Conservation (phyloP, 768 basidiomycete species). For the Tricholomella constricta region DNA sequence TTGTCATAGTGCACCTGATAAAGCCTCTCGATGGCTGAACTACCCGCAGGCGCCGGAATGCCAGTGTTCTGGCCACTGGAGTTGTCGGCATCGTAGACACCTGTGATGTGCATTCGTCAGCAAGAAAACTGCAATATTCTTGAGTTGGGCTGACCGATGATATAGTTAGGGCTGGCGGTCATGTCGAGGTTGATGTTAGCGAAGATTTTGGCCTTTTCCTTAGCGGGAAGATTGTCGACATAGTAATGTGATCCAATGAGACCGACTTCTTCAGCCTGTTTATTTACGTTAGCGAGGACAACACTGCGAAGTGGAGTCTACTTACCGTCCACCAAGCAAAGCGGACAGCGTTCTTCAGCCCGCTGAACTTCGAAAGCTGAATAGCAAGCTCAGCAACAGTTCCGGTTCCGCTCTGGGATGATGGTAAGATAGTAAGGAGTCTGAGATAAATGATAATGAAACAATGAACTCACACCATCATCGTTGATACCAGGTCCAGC, state of each 20-base stretch:
- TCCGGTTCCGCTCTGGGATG: slow-evolving; percentile 23
- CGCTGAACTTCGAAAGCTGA: slow-evolving; percentile 26
- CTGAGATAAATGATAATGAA: not conserved
- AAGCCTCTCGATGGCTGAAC: slow-evolving; percentile 30
- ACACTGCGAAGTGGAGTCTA: not conserved
- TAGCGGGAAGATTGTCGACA: slow-evolving; percentile 25
- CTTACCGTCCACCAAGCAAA: slow-evolving; percentile 33
- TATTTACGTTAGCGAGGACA: not conserved
- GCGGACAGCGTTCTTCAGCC: slow-evolving; percentile 31
- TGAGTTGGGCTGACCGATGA: slow-evolving; percentile 5
- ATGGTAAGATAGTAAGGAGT: not conserved
- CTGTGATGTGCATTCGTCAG: slow-evolving; percentile 10
- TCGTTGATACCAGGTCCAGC: slow-evolving; percentile 35
- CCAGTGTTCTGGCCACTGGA: slow-evolving; percentile 29
- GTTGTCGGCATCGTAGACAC: slow-evolving; percentile 33
- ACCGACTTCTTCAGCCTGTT: slow-evolving; percentile 29
- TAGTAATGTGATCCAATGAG: slow-evolving; percentile 33
- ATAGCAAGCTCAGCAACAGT: slow-evolving; percentile 30
- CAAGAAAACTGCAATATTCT: not conserved
- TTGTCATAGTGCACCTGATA: slow-evolving; percentile 28
- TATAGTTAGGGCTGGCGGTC: slow-evolving; percentile 34
- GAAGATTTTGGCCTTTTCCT: slow-evolving; percentile 29
- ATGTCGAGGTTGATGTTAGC: slow-evolving; percentile 39
- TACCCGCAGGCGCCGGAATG: slow-evolving; percentile 24
- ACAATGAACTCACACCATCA: slow-evolving; percentile 21